Evolutionary conservation across 495 filamentous ascomycete species (phyloP).

Genomic region (Neurospora africana): DNA sequence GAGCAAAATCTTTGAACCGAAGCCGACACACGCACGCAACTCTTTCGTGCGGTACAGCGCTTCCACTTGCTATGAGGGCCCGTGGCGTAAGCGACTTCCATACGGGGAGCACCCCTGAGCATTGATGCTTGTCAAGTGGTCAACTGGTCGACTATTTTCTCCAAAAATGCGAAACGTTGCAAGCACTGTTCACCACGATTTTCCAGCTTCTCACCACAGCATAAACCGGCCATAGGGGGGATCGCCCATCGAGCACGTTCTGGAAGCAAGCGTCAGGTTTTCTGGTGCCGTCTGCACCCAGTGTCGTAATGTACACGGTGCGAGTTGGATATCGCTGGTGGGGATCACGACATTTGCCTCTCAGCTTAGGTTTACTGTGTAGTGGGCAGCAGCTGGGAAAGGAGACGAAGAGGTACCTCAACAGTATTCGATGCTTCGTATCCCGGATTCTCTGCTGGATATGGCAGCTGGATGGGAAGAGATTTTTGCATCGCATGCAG

Average conservation of each 20-base stretch:
- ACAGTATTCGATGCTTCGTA: not conserved
- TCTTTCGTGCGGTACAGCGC: not conserved
- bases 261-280: not conserved
- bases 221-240: not conserved
- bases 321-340: not conserved
- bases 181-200: not conserved
- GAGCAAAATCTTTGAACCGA: not conserved
- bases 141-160: not conserved
- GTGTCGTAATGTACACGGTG: not conserved
- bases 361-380: not conserved
- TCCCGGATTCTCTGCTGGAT: not conserved
- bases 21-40: not conserved
- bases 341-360: not conserved
- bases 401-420: not conserved
- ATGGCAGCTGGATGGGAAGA: not conserved
- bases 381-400: not conserved
- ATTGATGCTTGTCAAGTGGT: not conserved
- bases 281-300: not conserved
- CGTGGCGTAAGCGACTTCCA: not conserved
- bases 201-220: not conserved
- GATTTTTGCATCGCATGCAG: not conserved
- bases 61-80: not conserved
- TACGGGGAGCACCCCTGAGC: not conserved
- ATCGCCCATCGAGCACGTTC: not conserved
- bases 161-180: not conserved